Evolutionary conservation across 805 yeast genomes (phyloP).

Genomic region (Candida railenensis): DNA sequence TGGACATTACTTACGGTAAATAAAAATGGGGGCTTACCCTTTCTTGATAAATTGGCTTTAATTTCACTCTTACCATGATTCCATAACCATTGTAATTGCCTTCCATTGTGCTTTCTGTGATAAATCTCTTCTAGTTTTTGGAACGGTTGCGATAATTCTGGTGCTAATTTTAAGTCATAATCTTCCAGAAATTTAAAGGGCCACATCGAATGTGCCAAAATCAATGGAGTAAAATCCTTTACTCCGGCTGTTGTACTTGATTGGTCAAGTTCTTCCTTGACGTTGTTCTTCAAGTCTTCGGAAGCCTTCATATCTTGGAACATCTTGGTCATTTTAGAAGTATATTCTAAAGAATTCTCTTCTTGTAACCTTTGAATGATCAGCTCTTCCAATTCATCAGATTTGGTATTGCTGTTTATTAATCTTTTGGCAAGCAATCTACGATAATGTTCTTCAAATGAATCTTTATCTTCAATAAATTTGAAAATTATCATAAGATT

Average conservation of each 20-base stretch:
- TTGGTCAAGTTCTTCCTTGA: slow-evolving; percentile 42
- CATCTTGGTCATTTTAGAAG: slow-evolving; percentile 93
- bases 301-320: slow-evolving; percentile 90
- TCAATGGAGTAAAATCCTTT: slow-evolving; percentile 62
- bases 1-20: slow-evolving; percentile 85
- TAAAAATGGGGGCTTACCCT: slow-evolving; percentile 76
- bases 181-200: slow-evolving; percentile 55
- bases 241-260: slow-evolving; percentile 24
- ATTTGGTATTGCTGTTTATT: slow-evolving; percentile 80
- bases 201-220: slow-evolving; percentile 91
- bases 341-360: slow-evolving; percentile 88
- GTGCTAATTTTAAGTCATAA: slow-evolving; percentile 57
- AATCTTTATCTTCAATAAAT: slow-evolving; percentile 90
- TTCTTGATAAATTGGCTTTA: slow-evolving; percentile 78
- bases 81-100: slow-evolving; percentile 96
- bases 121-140: slow-evolving; percentile 70
- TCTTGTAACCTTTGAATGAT: slow-evolving; percentile 84
- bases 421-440: slow-evolving; percentile 85
- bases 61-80: slow-evolving; percentile 89
- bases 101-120: slow-evolving; percentile 73
- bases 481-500: slow-evolving; percentile 85
- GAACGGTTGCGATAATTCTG: slow-evolving; percentile 61
- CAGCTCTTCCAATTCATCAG: slow-evolving; percentile 81
- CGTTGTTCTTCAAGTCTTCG: slow-evolving; percentile 63
- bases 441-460: slow-evolving; percentile 90